These are phyloP conservation scores for Blumeria graminis DNA, from an alignment of 2,329 filamentous ascomycete species.

Conservation along the genomic window DNA sequence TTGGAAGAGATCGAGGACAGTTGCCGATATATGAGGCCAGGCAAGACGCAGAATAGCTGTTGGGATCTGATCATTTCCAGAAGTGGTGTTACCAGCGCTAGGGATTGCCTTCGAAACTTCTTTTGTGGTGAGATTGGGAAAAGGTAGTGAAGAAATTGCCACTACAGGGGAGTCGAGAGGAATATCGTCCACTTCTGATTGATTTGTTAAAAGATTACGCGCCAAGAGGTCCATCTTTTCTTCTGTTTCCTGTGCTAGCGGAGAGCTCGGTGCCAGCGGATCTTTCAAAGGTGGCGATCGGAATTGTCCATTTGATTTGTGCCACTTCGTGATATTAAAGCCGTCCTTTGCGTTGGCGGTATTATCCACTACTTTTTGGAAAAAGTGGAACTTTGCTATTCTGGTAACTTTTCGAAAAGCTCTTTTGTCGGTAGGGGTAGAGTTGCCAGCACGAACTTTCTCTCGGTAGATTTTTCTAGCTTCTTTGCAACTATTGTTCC, in stretches of 20 bases:
- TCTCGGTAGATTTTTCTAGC: too few relatives aligned
- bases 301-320: too few relatives aligned
- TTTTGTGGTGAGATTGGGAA: background rate
- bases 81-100: background rate
- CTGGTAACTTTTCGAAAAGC: too few relatives aligned
- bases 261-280: background rate
- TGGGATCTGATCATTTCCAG: background rate
- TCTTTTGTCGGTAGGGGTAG: too few relatives aligned
- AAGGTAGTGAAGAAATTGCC: background rate
- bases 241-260: background rate
- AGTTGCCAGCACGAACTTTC: too few relatives aligned
- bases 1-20: background rate
- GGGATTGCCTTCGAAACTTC: background rate
- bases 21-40: background rate
- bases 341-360: too few relatives aligned
- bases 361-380: too few relatives aligned
- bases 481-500: too few relatives aligned
- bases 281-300: background rate
- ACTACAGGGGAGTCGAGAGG: background rate
- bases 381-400: too few relatives aligned
- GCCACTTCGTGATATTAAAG: too few relatives aligned
- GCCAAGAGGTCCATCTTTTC: background rate
- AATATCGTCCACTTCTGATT: background rate
- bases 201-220: background rate
- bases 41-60: background rate